Base-by-base conservation (phyloP, 345 rosid species). In the Euphorbia tirucalli region DNA sequence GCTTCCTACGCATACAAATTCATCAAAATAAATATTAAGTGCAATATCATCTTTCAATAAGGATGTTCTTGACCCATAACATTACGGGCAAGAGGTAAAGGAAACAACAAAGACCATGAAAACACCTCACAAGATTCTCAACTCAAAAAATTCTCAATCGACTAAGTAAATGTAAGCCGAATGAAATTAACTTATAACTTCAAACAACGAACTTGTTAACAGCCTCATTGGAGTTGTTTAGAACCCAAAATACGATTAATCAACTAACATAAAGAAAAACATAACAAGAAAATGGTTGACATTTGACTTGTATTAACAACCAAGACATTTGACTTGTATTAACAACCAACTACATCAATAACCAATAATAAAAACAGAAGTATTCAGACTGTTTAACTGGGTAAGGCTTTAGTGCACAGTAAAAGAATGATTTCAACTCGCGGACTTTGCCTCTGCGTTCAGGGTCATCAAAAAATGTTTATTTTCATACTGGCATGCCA, bases 281-380 rank as follows among this genome's bases (percentile, higher is more conserved):
- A 43, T 55, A 65, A 44, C 58, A 65, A 37, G 10, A 46, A 60
- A 21, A 57, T 19, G 46, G 55, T n/a, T n/a, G n/a, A n/a, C 3
- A 35, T 35, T 74, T 75, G 79, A 82, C 78, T 46, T 65, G 21
- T 52, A 77, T 18, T 57, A 75, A 73, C 32, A 71, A 74, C 35
- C 68, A 68, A 63, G 74, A 65, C 66, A 24, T 61, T 63, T 75
- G 79, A 82, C 78, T 46, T 65, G 21, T 52, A 77, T 18, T 57
- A 75, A 73, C 32, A 71, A 74, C 69, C 66, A 73, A 43, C 80
- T 41, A 41, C 68, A 82, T 44, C 72, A 77, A 60, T 22, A 18
- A 25, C 65, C 49, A 4, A 46, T 52, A 15, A 46, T 49, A 52
- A 52, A 5, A 52, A 49, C 15, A 52, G 21, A 3, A 52, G 32